Percentiles rank a stretch among this genome's conserved stretches.
Evolutionary conservation across 2,329 filamentous ascomycete genomes (phyloP).

Genomic region (Curvularia hawaiiensis): DNA sequence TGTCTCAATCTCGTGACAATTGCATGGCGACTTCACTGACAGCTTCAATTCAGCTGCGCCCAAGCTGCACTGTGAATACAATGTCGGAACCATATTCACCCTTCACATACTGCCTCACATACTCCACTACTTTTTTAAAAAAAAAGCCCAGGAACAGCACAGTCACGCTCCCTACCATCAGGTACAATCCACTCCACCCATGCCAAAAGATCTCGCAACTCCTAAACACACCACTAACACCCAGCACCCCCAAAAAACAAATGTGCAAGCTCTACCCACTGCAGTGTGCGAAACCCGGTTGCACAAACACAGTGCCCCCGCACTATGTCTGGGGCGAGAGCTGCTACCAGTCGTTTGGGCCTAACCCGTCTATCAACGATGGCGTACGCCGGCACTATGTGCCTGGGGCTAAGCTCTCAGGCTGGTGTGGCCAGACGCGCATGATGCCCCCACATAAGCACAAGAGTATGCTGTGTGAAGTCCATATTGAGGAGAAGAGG

Average conservation of each 20-base stretch:
- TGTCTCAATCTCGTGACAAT: background rate
- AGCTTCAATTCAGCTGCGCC: background rate
- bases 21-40: background rate
- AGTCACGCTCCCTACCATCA: background rate
- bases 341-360: background rate
- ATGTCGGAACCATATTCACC: background rate
- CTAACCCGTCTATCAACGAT: background rate
- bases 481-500: background rate
- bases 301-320: background rate
- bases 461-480: background rate
- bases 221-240: background rate
- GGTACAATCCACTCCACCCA: background rate
- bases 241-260: background rate
- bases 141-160: background rate
- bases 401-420: background rate
- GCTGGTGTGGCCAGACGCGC: background rate
- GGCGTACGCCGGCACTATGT: background rate
- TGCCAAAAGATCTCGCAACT: background rate
- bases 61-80: background rate
- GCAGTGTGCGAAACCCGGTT: background rate
- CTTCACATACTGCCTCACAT: background rate
- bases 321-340: slow-evolving; percentile 1
- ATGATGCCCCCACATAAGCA: background rate
- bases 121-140: background rate
- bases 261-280: slow-evolving; percentile 1